phyloP scores from a whole-genome alignment of 2,329 filamentous ascomycete species.

The Xenoacremonium recifei region DNA sequence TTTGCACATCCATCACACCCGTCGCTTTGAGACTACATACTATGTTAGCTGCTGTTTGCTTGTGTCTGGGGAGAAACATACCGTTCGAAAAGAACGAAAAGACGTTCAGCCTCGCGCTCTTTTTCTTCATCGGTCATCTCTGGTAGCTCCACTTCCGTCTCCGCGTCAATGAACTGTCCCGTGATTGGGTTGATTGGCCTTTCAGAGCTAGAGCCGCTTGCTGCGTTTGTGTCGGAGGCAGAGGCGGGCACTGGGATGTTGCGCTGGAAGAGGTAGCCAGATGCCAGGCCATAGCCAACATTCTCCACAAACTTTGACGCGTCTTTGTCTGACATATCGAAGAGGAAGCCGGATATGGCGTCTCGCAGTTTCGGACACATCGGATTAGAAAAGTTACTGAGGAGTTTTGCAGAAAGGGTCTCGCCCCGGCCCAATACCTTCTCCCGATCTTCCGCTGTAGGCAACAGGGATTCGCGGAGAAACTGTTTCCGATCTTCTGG shows the following conservation, averaged over 20 bases:
- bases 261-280: slow-evolving; percentile 83
- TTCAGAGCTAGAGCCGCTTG: slow-evolving; percentile 21
- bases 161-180: slow-evolving; percentile 73
- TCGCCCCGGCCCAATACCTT: slow-evolving; percentile 74
- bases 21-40: slow-evolving; percentile 62
- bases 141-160: slow-evolving; percentile 56
- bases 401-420: slow-evolving; percentile 71
- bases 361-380: slow-evolving; percentile 69
- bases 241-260: slow-evolving; percentile 74
- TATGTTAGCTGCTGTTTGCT: slow-evolving; percentile 14
- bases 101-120: slow-evolving; percentile 81
- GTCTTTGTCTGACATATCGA: slow-evolving; percentile 81
- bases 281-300: slow-evolving; percentile 91
- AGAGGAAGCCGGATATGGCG: slow-evolving; percentile 75
- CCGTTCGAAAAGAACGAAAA: slow-evolving; percentile 91
- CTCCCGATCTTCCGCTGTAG: slow-evolving; percentile 72
- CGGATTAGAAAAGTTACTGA: slow-evolving; percentile 75
- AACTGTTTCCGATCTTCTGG: slow-evolving; percentile 57
- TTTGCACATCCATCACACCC: slow-evolving; percentile 74
- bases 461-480: slow-evolving; percentile 69
- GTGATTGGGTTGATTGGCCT: slow-evolving; percentile 77
- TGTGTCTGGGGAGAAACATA: slow-evolving; percentile 31
- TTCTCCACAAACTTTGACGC: slow-evolving; percentile 80
- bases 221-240: slow-evolving; percentile 47
- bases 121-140: slow-evolving; percentile 92